Conservation (phyloP, 306 rosid species). For the Rosa chinensis region DNA sequence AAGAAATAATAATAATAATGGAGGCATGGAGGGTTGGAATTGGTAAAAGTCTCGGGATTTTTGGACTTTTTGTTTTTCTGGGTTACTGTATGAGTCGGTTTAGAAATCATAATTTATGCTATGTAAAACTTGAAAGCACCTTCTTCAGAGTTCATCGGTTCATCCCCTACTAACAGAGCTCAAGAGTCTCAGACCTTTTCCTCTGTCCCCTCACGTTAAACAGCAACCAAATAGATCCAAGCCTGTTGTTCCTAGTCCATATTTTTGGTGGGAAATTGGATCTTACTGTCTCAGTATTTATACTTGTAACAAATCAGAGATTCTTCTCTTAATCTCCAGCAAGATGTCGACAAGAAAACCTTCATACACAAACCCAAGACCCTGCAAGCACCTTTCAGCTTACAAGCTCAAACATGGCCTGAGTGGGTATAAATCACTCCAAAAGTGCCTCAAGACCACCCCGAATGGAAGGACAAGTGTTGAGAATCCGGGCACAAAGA, state of each 20-base stretch:
- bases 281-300: background rate
- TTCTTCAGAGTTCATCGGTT: background rate
- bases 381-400: slow-evolving; percentile 74
- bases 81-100: slow-evolving; percentile 14
- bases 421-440: slow-evolving; percentile 68
- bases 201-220: background rate
- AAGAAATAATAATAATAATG: no score
- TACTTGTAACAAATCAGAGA: slow-evolving; percentile 27
- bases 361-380: slow-evolving; percentile 65
- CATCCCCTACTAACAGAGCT: background rate
- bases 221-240: background rate
- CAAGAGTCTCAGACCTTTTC: background rate
- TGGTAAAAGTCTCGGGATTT: background rate
- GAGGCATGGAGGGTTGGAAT: background rate
- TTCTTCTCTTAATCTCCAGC: slow-evolving; percentile 19
- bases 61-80: background rate
- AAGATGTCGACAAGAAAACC: slow-evolving; percentile 59
- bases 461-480: slow-evolving; percentile 66
- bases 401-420: slow-evolving; percentile 75
- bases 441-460: slow-evolving; percentile 52
- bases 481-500: slow-evolving; percentile 40
- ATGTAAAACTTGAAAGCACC: background rate
- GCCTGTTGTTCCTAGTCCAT: background rate
- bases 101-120: background rate
- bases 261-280: background rate